Evolutionary conservation across 768 basidiomycete genomes (phyloP), one percentile per base, ranked within the genome.

Genomic region (Lactifluus piperatus): DNA sequence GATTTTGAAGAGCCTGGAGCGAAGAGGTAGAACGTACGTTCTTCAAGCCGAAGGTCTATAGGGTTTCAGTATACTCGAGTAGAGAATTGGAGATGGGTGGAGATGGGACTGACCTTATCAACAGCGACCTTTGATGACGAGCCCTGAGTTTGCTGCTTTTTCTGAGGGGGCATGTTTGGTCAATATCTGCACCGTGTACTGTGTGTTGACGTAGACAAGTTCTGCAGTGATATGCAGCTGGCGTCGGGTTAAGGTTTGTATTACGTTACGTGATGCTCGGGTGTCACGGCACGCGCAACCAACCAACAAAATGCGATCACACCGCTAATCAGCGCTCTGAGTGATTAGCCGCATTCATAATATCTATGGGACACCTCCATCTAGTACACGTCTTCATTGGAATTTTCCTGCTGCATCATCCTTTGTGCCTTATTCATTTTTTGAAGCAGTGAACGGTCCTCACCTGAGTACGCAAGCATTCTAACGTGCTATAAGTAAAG

Each of bases 1-100:
- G 54, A 13, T 45, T 34, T 46, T 43, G 18, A 44, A 5, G 43
- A 16, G 43, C 4, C 18, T 8, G 34, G 45, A 46, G 26, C 29
- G 6, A 32, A 43, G 27, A 39, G 54, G 57, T 13, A 2, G 6
- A 34, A 77, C 85, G 64, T 62, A 89, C 89, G 72, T 91, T 91
- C 79, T 91, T 91, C 81, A 91, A 73, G 53, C 89, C 90, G 73
- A 91, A 91, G 54, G 90, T 92, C 89, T 91, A 73, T 56, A 54
- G 44, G 41, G 29, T 4, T 16, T 68, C 55, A 64, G 62, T 60
- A 59, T 63, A 60, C 2, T 18, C 7, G 7, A 32, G n/a, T 32
- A 32, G 59, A 60, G 68, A 73, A 54, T 63, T 20, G 34, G 60
- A 24, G 51, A 44, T 47, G 51, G 44, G 4, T 62, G 65, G 62